Evolutionary conservation across 164 flowering plant genomes (phyloP).

Genomic region (Vitis cinerea): DNA sequence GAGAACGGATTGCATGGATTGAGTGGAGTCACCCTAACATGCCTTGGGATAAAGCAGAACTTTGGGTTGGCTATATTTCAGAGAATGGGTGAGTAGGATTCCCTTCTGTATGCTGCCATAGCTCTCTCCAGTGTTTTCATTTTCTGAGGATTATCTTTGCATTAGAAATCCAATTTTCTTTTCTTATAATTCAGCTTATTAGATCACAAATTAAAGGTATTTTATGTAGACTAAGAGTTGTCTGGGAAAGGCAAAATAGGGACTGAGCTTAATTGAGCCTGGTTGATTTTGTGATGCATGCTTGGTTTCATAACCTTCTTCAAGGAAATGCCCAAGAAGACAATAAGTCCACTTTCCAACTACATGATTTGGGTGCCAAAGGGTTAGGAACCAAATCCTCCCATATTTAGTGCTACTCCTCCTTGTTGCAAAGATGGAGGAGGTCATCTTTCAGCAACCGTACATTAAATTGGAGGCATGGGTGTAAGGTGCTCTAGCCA

Average conservation of each 20-base stretch:
- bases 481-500: too few species aligned
- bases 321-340: too few species aligned
- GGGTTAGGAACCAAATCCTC: too few species aligned
- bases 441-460: too few species aligned
- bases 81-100: constrained; percentile 65
- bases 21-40: constrained; percentile 95
- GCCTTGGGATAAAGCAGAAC: constrained; percentile 97
- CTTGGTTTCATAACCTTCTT: too few species aligned
- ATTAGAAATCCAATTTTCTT: neutral
- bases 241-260: neutral
- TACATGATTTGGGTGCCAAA: too few species aligned
- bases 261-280: neutral
- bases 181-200: neutral
- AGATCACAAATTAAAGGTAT: neutral
- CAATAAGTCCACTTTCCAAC: too few species aligned
- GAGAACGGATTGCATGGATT: constrained; percentile 85
- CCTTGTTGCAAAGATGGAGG: too few species aligned
- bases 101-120: neutral
- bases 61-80: constrained; percentile 91
- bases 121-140: neutral
- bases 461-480: too few species aligned
- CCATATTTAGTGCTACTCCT: too few species aligned
- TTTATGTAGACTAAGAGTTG: neutral
- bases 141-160: too few species aligned
- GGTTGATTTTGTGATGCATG: neutral